Conservation (phyloP, 176 grass and related monocot genomes). For the Saccharum officinarum region DNA sequence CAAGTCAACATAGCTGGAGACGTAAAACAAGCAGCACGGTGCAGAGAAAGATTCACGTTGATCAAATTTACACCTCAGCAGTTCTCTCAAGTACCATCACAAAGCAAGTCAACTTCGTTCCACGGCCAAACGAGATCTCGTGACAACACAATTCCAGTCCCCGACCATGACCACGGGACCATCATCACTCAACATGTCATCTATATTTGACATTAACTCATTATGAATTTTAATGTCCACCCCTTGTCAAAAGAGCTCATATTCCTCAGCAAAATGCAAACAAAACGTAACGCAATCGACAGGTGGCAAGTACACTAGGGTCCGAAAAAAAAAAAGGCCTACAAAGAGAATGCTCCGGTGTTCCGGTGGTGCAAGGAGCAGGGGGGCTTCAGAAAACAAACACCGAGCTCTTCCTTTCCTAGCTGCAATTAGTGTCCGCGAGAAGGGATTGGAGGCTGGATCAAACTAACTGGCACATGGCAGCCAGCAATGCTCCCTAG, state of each 20-base stretch:
- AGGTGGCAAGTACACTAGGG: constrained; percentile 26
- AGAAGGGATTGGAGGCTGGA: constrained; percentile 30
- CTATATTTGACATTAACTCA: constrained; percentile 43
- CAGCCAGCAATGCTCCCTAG: constrained; percentile 46
- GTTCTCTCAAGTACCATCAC: background rate
- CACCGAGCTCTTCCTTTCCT: constrained; percentile 57
- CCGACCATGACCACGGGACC: background rate
- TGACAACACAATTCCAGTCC: background rate
- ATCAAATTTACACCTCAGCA: constrained; percentile 34
- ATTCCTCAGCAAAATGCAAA: constrained; percentile 37
- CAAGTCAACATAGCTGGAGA: background rate
- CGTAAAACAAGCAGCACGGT: background rate
- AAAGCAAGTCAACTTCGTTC: background rate
- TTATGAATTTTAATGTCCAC: constrained; percentile 49
- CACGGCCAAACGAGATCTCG: background rate
- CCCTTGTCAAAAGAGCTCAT: constrained; percentile 38
- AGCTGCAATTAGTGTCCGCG: constrained; percentile 41
- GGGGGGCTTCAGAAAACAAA: constrained; percentile 32
- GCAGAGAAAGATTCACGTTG: background rate
- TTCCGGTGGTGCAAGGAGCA: constrained; percentile 36
- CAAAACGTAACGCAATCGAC: constrained; percentile 12
- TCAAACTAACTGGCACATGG: background rate
- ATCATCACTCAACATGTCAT: constrained; percentile 31
- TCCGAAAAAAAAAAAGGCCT: background rate
- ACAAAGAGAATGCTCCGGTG: constrained; percentile 43